Base-by-base conservation (phyloP, 345 rosid species). In the Syzygium aromaticum region DNA sequence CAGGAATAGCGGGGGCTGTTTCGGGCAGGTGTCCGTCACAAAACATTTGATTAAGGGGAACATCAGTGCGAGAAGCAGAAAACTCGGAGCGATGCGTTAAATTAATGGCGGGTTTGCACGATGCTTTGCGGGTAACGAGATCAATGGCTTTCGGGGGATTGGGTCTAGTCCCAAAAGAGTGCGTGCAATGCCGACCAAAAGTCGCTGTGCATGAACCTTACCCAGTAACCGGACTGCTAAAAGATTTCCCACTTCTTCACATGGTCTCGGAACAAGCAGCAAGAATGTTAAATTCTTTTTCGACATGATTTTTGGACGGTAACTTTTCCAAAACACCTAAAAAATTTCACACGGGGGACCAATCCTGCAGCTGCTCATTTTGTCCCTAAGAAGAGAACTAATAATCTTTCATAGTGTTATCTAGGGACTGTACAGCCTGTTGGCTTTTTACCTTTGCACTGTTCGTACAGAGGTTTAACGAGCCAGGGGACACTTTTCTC, bases 181-280 rank as follows among this genome's bases (percentile, higher is more conserved):
- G 87, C 40, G 64, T 85, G 89, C 87, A 54, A 85, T 88, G 23
- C 67, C 84, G 51, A 87, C 89, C 89, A 90, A 51, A 88, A 88
- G 87, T 33, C 61, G 7, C 82, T 40, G 49, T 63, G 88, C 90
- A 85, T 84, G 89, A 73, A 85, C 80, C 59, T 52, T 77, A 73
- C 38, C 53, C 17, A 86, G 88, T 19, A 85, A 88, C 91, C 88
- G 87, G 93, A 89, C 89, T 54, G 82, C 82, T 22, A 25, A 4
- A 19, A 8, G 78, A 33, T 30, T 2, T 67, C 78, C 33, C 77
- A 2, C 16, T 8, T 30, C 33, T 19, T 33, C 30, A 16, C 78
- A 46, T 21, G 2, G 46, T 33, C 78, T 73, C 49, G 49, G 49
- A 73, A 73, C 49, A 25, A 73, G 49, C 82, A 10, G 49, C 82